Percentiles rank a stretch among this genome's conserved stretches.
These are phyloP conservation scores for Talaromyces funiculosus DNA, from an alignment of 2,329 filamentous ascomycete genomes.

Conservation along the genomic window DNA sequence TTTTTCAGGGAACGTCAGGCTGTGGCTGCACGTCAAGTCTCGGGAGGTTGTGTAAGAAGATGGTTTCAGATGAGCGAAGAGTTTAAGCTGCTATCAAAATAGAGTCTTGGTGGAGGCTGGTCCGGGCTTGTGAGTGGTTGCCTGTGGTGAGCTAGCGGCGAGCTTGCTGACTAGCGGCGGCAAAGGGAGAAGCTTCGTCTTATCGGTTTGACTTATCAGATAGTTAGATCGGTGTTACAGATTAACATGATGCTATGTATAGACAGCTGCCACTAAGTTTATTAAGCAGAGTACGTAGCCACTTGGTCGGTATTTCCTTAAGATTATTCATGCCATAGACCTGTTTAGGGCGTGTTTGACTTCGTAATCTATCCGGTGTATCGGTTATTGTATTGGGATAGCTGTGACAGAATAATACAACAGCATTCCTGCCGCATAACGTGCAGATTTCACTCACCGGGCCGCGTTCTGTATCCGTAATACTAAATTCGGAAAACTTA, in stretches of 20 bases:
- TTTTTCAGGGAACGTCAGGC: conserved; percentile 2
- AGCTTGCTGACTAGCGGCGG: background rate
- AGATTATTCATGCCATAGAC: too few species aligned
- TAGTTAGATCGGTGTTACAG: background rate
- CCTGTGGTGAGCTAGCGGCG: background rate
- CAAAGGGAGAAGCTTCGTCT: conserved; percentile 1
- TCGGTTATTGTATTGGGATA: background rate
- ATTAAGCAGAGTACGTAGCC: background rate
- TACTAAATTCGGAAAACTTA: background rate
- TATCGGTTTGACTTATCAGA: background rate
- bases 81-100: conserved; percentile 1
- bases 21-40: background rate
- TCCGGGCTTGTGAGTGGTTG: background rate
- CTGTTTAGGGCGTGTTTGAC: background rate
- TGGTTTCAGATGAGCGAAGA: conserved; percentile 6
- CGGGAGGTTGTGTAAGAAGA: background rate
- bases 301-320: background rate
- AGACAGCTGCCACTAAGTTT: background rate
- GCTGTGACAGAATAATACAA: background rate
- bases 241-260: background rate
- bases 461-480: background rate
- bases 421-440: background rate
- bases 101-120: background rate
- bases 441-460: background rate
- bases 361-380: background rate